Percentiles rank a stretch among this genome's conserved stretches.
phyloP scores from a whole-genome alignment of 768 basidiomycete species.

The Boletus coccyginus region DNA sequence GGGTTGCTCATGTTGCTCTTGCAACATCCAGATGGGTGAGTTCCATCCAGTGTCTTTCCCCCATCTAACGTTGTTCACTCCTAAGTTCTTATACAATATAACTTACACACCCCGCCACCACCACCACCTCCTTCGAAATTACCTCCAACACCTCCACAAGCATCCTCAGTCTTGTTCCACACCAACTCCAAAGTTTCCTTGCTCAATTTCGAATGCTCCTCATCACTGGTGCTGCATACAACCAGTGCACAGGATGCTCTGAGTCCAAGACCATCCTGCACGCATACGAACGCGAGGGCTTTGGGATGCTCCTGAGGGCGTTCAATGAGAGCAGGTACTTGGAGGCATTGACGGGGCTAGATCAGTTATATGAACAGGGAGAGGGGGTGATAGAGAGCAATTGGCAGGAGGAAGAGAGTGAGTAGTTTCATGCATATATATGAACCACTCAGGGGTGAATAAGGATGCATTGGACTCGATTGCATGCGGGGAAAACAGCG shows the following conservation, averaged over 20 bases:
- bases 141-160: slow-evolving; percentile 37
- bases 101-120: slow-evolving; percentile 69
- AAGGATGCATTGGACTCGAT: too few species aligned
- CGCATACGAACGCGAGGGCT: slow-evolving; percentile 82
- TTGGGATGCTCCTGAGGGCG: slow-evolving; percentile 72
- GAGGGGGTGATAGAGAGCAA: slow-evolving; percentile 70
- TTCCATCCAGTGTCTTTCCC: neutral
- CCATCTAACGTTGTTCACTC: neutral
- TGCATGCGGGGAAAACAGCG: too few species aligned
- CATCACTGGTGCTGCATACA: slow-evolving; percentile 84
- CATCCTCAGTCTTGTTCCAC: slow-evolving; percentile 86
- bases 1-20: slow-evolving; percentile 86
- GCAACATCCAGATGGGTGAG: slow-evolving; percentile 87
- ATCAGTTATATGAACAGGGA: slow-evolving; percentile 74
- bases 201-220: slow-evolving; percentile 82
- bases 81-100: too few species aligned
- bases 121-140: slow-evolving; percentile 30
- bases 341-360: slow-evolving; percentile 74
- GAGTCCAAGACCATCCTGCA: slow-evolving; percentile 73
- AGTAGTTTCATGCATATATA: too few species aligned
- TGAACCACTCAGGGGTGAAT: too few species aligned
- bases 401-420: slow-evolving; percentile 75
- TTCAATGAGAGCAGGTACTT: slow-evolving; percentile 81
- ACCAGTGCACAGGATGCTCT: slow-evolving; percentile 89
- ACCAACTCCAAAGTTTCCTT: slow-evolving; percentile 90